phyloP scores from a whole-genome alignment of 2,329 filamentous ascomycete genomes.

The Plectosphaerella sp. region DNA sequence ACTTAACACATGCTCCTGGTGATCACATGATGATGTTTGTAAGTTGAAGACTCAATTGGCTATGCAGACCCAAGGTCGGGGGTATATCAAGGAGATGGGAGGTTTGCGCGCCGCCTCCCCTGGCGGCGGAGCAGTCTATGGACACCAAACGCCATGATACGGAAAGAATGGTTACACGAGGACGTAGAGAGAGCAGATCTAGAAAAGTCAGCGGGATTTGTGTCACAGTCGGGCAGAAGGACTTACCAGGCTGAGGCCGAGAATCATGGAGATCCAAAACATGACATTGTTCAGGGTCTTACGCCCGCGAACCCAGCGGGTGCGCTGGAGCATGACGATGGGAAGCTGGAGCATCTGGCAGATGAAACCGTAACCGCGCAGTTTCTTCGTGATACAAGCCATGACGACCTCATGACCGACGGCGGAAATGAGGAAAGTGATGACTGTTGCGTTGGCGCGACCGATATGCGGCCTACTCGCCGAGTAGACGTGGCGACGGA shows the following conservation, averaged over 20 bases:
- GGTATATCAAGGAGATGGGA: background rate
- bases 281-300: conserved; percentile 82
- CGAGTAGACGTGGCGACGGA: conserved; percentile 89
- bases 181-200: conserved; percentile 53
- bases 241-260: conserved; percentile 75
- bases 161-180: conserved; percentile 29
- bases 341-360: conserved; percentile 97
- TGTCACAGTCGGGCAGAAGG: background rate
- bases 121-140: background rate
- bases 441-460: conserved; percentile 71
- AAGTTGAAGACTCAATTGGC: no score
- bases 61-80: background rate
- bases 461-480: conserved; percentile 75
- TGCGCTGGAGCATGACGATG: conserved; percentile 87
- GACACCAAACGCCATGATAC: background rate
- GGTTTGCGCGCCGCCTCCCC: background rate
- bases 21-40: no score
- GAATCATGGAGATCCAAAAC: conserved; percentile 90
- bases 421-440: conserved; percentile 88
- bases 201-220: conserved; percentile 10
- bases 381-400: conserved; percentile 96
- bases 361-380: conserved; percentile 88
- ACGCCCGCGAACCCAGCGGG: conserved; percentile 67
- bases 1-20: no score
- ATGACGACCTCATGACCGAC: conserved; percentile 93